Conservation (phyloP, 2,329 filamentous ascomycete genomes). For the Teratosphaeria epicoccoides region DNA sequence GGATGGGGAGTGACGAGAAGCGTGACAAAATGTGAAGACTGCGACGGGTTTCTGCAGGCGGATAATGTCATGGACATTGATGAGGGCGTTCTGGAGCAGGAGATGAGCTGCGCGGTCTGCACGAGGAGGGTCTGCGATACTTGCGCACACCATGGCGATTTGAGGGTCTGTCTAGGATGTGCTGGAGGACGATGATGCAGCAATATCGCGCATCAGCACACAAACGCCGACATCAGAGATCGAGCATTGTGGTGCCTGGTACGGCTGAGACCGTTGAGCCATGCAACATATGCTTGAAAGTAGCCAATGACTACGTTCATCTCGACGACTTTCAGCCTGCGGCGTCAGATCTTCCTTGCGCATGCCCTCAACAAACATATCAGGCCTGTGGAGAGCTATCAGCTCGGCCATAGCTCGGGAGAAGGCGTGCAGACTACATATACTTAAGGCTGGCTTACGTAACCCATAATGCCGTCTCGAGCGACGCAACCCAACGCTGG, state of each 20-base stretch:
- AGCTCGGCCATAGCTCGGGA: neutral
- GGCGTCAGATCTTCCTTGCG: too few relatives aligned
- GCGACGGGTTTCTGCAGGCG: constrained; percentile 27
- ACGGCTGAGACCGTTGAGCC: too few relatives aligned
- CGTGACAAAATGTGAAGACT: constrained; percentile 33
- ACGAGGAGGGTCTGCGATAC: constrained; percentile 31
- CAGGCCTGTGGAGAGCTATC: too few relatives aligned
- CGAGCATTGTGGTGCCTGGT: neutral
- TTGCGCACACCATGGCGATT: constrained; percentile 31
- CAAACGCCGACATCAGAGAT: neutral
- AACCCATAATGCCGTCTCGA: neutral
- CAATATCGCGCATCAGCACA: neutral
- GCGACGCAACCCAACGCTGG: neutral
- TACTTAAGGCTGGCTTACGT: neutral
- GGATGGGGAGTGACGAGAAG: neutral
- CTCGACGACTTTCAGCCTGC: too few relatives aligned
- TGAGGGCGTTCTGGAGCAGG: constrained; percentile 15
- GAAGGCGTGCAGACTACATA: too few relatives aligned
- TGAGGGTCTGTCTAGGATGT: constrained; percentile 33
- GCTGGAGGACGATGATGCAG: constrained; percentile 11
- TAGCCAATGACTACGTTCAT: too few relatives aligned
- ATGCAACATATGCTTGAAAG: too few relatives aligned
- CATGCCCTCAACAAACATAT: too few relatives aligned
- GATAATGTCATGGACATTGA: constrained; percentile 29
- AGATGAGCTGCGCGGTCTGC: constrained; percentile 30